Evolutionary conservation across 257 asterid species (phyloP), one percentile per base, ranked within the genome.

Genomic region (Gardenia jasminoides): DNA sequence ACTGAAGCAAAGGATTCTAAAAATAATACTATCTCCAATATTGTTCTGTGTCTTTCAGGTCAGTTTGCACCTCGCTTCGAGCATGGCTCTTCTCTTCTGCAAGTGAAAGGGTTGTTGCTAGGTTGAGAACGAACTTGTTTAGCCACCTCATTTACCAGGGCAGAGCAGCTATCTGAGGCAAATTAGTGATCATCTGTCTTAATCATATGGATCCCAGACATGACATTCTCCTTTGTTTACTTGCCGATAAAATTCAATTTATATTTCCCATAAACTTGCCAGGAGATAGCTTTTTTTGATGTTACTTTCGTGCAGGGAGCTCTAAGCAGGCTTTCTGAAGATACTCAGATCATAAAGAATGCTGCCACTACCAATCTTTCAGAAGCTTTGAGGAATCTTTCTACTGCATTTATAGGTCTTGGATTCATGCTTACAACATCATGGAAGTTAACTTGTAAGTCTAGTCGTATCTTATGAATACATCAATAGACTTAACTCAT

Each of bases 281-380:
- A 92, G 97, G 97, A 94, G 83, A 88, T 94, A 84, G 98, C 97
- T 15, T 94, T 94, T 85, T 94, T 86, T 46, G 98, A 94, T 84
- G 88, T 94, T 76, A 92, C 97, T n/a, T n/a, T 75, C 93, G 98
- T 46, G 92, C 98, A 11, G 98, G 98, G 98, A 94, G 85, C 95
- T 94, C 82, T 94, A 76, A 94, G 98, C 82, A 86, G 98, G 87
- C 93, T 94, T 10, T 94, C 98, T 65, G 98, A 94, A 87, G 97
- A 94, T 83, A 94, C 98, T 24, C 97, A 94, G 83, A 90, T 94
- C 77, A 94, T 94, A 71, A 94, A 94, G 80, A 91, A 83, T 86
- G 98, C 96, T 54, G 98, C 98, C 79, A 94, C 98, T 4, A 91
- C 96, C 36, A 92, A 92, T 74, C 97, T 94, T 78, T 92, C 98